Conservation (phyloP, 305 asterid genomes). For the Fraxinus sp. region DNA sequence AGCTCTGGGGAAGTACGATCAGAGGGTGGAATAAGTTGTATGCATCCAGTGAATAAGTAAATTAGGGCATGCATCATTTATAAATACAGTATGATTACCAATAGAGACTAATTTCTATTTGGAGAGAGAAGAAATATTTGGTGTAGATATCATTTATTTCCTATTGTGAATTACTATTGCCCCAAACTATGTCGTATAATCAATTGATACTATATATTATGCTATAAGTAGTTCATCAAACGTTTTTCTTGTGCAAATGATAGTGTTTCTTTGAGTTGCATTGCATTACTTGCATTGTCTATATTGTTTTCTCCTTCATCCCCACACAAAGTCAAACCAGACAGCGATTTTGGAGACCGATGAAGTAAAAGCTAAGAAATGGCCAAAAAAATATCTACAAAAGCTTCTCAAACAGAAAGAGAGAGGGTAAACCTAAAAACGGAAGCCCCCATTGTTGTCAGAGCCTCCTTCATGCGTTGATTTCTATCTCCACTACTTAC, state of each 20-base stretch:
- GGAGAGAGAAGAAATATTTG: background rate
- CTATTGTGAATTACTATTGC: background rate
- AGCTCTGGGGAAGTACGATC: background rate
- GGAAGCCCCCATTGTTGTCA: slow-evolving; percentile 97
- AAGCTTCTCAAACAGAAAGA: slow-evolving; percentile 7
- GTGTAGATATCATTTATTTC: background rate
- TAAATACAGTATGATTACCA: background rate
- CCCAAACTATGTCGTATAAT: background rate
- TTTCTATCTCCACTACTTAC: slow-evolving; percentile 87
- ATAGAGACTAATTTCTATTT: background rate
- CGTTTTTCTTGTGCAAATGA: background rate
- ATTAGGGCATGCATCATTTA: background rate
- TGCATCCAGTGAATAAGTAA: background rate
- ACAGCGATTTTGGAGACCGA: background rate
- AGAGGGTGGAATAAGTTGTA: background rate
- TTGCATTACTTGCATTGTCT: background rate
- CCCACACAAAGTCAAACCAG: background rate
- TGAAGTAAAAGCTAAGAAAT: background rate
- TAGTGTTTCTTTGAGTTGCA: background rate
- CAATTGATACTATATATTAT: background rate
- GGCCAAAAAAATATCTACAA: background rate
- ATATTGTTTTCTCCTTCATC: background rate
- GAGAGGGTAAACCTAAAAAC: slow-evolving; percentile 71
- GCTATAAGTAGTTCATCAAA: background rate
- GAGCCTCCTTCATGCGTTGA: slow-evolving; percentile 90